phyloP scores from a whole-genome alignment of 768 basidiomycete species.

The Pleurotus djamor region DNA sequence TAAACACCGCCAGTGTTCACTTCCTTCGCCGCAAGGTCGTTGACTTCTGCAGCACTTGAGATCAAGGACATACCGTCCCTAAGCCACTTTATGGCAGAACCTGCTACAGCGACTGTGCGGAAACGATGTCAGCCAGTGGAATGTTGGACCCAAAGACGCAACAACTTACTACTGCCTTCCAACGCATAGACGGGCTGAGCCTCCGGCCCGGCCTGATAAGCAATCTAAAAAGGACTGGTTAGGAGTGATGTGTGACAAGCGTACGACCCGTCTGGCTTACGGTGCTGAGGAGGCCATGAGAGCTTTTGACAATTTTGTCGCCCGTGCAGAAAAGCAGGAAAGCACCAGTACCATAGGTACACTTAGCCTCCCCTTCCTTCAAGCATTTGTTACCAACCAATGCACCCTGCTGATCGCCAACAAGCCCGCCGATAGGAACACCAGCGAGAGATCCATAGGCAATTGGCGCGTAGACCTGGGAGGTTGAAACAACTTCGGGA shows the following conservation, averaged over 20 bases:
- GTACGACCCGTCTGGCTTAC: constrained; percentile 33
- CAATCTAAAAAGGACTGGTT: constrained; percentile 50
- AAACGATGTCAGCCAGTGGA: not conserved
- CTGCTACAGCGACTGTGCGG: constrained; percentile 82
- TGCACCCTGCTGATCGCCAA: constrained; percentile 99
- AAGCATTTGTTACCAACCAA: constrained; percentile 96
- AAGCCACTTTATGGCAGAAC: constrained; percentile 95
- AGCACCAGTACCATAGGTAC: constrained; percentile 97
- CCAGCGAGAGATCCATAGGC: constrained; percentile 64
- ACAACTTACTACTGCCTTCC: constrained; percentile 82
- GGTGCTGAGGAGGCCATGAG: constrained; percentile 87
- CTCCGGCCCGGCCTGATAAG: constrained; percentile 81
- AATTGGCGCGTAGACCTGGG: constrained; percentile 88
- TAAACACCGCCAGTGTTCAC: constrained; percentile 85
- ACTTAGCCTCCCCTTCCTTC: constrained; percentile 90
- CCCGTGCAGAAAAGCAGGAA: constrained; percentile 97
- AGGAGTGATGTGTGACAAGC: not conserved
- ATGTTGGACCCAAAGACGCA: constrained; percentile 7
- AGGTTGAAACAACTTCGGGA: constrained; percentile 86
- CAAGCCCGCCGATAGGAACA: constrained; percentile 85
- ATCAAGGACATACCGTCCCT: constrained; percentile 90
- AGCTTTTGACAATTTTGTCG: constrained; percentile 77
- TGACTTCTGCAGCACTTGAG: constrained; percentile 77
- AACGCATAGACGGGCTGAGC: constrained; percentile 87
- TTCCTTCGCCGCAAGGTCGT: constrained; percentile 76